phyloP scores from a whole-genome alignment of 2,329 filamentous ascomycete genomes.

The Onygena corvina region DNA sequence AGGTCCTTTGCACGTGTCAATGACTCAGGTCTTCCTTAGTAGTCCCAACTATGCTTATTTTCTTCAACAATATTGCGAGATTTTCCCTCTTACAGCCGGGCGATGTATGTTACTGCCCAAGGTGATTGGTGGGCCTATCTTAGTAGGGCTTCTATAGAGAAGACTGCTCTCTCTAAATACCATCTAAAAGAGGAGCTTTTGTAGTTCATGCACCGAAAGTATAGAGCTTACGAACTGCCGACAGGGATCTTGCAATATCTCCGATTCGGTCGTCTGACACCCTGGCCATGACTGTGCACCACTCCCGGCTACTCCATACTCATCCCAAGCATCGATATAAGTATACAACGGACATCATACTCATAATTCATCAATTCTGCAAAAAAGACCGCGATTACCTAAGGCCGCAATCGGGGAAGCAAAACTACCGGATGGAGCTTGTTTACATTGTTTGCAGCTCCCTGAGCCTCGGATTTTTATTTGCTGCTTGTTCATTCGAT shows the following conservation, averaged over 20 bases:
- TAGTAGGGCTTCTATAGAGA: too few species aligned
- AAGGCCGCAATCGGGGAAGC: not conserved
- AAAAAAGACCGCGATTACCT: not conserved
- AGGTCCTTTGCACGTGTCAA: not conserved
- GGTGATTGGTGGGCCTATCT: too few species aligned
- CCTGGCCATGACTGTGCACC: too few species aligned
- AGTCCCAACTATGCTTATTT: too few species aligned
- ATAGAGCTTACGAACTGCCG: not conserved
- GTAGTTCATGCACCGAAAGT: not conserved
- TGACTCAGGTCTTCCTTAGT: not conserved
- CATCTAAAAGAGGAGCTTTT: not conserved
- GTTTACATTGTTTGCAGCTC: constrained; percentile 12
- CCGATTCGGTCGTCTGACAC: constrained; percentile 9
- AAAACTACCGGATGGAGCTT: not conserved
- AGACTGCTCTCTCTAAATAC: not conserved
- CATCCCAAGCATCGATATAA: too few species aligned
- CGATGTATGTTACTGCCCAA: too few species aligned
- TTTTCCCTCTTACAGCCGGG: not conserved
- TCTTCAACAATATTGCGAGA: not conserved
- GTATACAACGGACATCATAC: too few species aligned
- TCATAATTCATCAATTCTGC: not conserved
- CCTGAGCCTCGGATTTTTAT: not conserved
- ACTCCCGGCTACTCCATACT: too few species aligned
- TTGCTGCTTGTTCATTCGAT: constrained; percentile 3
- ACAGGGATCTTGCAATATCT: constrained; percentile 1